A percentile compares a stretch with the other conserved stretches of the same genome.
These are phyloP conservation scores for Cyclotella distinguenda DNA, from an alignment of 108 stramenopile genomes.

Conservation along the genomic window DNA sequence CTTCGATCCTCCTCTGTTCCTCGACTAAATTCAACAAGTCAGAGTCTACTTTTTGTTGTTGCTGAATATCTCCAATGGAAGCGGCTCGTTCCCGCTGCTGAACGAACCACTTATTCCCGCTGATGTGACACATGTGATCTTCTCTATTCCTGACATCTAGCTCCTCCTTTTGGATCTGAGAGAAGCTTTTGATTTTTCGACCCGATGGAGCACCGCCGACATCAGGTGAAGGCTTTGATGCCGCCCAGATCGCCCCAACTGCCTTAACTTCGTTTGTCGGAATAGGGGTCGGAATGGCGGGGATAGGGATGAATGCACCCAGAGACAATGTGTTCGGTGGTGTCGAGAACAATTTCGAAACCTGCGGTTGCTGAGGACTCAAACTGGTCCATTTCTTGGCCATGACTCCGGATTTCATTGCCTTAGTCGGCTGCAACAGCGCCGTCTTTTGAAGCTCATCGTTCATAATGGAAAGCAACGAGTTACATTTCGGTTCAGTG, in stretches of 20 bases:
- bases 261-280: slow-evolving; percentile 12
- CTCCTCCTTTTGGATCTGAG: slow-evolving; percentile 77
- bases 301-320: slow-evolving; percentile 20
- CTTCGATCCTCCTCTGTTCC: slow-evolving; percentile 74
- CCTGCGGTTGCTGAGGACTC: neutral
- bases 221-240: slow-evolving; percentile 1
- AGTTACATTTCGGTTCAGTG: slow-evolving; percentile 19
- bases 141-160: slow-evolving; percentile 49
- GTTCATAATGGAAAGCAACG: slow-evolving; percentile 41
- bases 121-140: slow-evolving; percentile 48
- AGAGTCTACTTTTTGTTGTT: slow-evolving; percentile 49
- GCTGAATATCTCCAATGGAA: slow-evolving; percentile 72
- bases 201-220: neutral
- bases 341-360: neutral
- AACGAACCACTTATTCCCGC: slow-evolving; percentile 66
- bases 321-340: slow-evolving; percentile 15
- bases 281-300: neutral
- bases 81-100: slow-evolving; percentile 74
- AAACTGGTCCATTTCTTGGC: neutral
- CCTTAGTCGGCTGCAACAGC: neutral
- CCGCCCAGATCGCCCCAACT: slow-evolving; percentile 17
- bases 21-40: slow-evolving; percentile 59
- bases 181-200: slow-evolving; percentile 33
- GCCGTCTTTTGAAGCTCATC: slow-evolving; percentile 34
- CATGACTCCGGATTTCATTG: neutral